Evolutionary conservation across 306 rosid genomes (phyloP).

Genomic region (Glycine latifolia): DNA sequence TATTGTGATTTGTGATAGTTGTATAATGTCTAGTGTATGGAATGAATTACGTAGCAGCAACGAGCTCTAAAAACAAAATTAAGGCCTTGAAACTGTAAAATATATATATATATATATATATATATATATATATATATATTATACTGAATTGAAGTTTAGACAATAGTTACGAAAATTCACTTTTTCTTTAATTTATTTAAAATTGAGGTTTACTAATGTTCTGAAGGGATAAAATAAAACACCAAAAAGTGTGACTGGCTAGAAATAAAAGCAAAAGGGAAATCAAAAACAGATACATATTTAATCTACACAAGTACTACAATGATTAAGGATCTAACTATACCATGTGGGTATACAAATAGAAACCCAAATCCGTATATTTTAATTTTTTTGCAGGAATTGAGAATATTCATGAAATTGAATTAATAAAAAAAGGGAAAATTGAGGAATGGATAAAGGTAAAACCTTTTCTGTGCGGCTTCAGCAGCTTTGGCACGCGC

Average conservation of each 20-base stretch:
- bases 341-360: too few species aligned
- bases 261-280: background rate
- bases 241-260: background rate
- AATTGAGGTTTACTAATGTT: constrained; percentile 1
- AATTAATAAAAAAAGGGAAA: too few species aligned
- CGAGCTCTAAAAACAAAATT: constrained; percentile 8
- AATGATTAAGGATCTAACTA: background rate
- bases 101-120: background rate
- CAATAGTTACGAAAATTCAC: constrained; percentile 4
- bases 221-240: background rate
- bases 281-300: constrained; percentile 11
- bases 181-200: background rate
- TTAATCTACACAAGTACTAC: background rate
- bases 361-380: background rate
- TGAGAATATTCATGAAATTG: constrained; percentile 3
- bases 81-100: constrained; percentile 18
- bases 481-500: constrained; percentile 85
- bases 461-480: constrained; percentile 88
- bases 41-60: constrained; percentile 18
- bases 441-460: background rate
- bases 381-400: background rate
- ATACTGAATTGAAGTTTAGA: constrained; percentile 20
- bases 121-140: background rate
- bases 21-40: background rate
- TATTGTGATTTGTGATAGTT: background rate